phyloP scores from a whole-genome alignment of 352 stramenopile genomes.

The Phytopythium aichiense region DNA sequence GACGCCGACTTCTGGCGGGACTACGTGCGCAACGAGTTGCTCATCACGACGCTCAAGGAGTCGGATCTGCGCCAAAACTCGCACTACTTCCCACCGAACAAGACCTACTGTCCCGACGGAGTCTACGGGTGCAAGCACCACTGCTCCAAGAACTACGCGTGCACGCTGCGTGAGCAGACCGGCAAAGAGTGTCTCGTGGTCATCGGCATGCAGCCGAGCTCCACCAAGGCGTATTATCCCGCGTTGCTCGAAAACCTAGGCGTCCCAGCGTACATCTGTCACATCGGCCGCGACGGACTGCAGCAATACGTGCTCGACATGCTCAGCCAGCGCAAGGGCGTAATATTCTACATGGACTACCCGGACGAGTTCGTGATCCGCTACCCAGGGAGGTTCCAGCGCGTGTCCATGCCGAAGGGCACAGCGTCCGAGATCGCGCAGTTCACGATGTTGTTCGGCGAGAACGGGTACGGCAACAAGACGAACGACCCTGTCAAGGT shows the following conservation, averaged over 20 bases:
- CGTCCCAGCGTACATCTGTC: slow-evolving; percentile 44
- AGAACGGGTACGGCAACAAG: slow-evolving; percentile 31
- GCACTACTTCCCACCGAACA: slow-evolving; percentile 17
- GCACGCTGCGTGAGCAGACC: slow-evolving; percentile 17
- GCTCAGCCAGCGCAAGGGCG: slow-evolving; percentile 10
- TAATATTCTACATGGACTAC: slow-evolving; percentile 51
- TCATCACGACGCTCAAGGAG: slow-evolving; percentile 18
- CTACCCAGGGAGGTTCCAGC: slow-evolving; percentile 22
- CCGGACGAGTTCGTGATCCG: slow-evolving; percentile 33
- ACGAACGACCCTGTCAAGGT: slow-evolving; percentile 30
- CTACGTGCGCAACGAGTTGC: slow-evolving; percentile 20
- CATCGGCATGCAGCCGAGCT: slow-evolving; percentile 18
- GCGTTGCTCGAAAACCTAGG: slow-evolving; percentile 31
- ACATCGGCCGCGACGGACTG: slow-evolving; percentile 16
- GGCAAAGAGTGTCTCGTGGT: slow-evolving; percentile 31
- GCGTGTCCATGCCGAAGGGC: slow-evolving; percentile 28
- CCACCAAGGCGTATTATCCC: slow-evolving; percentile 22
- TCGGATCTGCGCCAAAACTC: slow-evolving; percentile 11
- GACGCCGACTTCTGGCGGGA: slow-evolving; percentile 37
- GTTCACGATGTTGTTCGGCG: slow-evolving; percentile 24
- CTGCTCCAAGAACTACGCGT: slow-evolving; percentile 35
- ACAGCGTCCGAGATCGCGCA: slow-evolving; percentile 8
- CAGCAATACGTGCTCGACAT: slow-evolving; percentile 13
- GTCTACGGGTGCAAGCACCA: slow-evolving; percentile 25
- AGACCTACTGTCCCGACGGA: slow-evolving; percentile 18